phyloP scores from a whole-genome alignment of 2,329 filamentous ascomycete genomes.

The Hortaea werneckii region DNA sequence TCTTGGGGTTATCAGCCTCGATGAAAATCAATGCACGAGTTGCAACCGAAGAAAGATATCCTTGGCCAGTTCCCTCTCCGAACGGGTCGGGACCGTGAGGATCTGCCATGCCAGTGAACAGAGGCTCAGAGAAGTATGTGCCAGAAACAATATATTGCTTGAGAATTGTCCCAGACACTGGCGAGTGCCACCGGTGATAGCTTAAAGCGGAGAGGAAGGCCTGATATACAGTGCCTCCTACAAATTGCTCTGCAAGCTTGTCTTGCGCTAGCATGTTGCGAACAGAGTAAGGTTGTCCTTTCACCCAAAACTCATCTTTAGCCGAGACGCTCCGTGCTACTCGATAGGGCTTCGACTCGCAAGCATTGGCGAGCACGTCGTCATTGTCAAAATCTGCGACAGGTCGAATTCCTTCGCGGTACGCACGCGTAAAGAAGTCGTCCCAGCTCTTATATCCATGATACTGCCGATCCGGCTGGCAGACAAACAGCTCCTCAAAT shows the following conservation, averaged over 20 bases:
- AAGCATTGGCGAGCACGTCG: slow-evolving; percentile 50
- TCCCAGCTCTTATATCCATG: slow-evolving; percentile 60
- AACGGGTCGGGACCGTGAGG: slow-evolving; percentile 28
- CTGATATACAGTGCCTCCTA: slow-evolving; percentile 58
- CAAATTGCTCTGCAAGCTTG: slow-evolving; percentile 43
- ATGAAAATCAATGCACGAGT: slow-evolving; percentile 61
- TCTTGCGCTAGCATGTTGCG: slow-evolving; percentile 43
- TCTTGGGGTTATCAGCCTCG: slow-evolving; percentile 55
- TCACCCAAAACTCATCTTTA: slow-evolving; percentile 57
- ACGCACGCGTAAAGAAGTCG: slow-evolving; percentile 55
- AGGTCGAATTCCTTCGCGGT: slow-evolving; percentile 48
- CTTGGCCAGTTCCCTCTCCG: slow-evolving; percentile 43
- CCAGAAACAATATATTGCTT: slow-evolving; percentile 51
- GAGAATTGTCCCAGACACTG: slow-evolving; percentile 52
- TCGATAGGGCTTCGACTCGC: slow-evolving; percentile 52
- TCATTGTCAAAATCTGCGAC: slow-evolving; percentile 47
- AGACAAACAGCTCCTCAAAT: slow-evolving; percentile 49
- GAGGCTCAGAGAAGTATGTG: slow-evolving; percentile 57
- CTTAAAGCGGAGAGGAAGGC: slow-evolving; percentile 57
- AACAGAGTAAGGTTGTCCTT: slow-evolving; percentile 56
- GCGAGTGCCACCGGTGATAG: slow-evolving; percentile 64
- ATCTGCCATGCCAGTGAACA: slow-evolving; percentile 38
- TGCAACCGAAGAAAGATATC: slow-evolving; percentile 57
- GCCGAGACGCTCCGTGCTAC: slow-evolving; percentile 41
- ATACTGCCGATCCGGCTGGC: slow-evolving; percentile 44